Base-by-base conservation (phyloP, 257 asterid genomes). In the Catharanthus roseus region DNA sequence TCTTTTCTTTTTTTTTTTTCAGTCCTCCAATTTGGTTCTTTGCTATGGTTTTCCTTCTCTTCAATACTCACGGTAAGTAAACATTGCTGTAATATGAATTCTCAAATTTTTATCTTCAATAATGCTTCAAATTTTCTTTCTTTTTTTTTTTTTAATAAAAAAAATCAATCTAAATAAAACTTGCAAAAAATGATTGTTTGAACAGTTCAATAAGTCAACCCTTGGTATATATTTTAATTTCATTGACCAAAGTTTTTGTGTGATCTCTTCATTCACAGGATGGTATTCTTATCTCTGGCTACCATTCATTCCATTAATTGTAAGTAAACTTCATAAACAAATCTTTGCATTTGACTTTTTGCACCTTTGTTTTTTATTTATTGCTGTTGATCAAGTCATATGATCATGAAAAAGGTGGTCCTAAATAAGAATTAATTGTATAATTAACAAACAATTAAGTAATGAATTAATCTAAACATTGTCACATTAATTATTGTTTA, bases 221-320 rank as follows among this genome's bases (percentile, higher is more conserved):
- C 3, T 68, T 45, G 34, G 11, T 18, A 4, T 23, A 9, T 70
- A 2, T 2, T 65, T 53, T 28, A 28, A 58, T 39, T 29, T 9
- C 15, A 3, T 67, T 61, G 60, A 66, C 74, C 64, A 51, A 71
- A 24, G 3, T 56, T 28, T 42, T 9, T 42, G 21, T 54, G 19
- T 39, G 23, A 5, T 4, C 60, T 57, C 16, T 16, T 19, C 69
- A 68, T 38, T 38, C 71, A 79, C 89, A 93, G 98, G 98, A 71
- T 87, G 91, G 93, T 85, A 86, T 74, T 90, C 98, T 26, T 90
- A 90, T 76, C 75, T 84, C 8, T 93, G 98, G 98, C 87, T 91
- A 10, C 99, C 99, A 28, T 89, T 93, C 74, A 72, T 88, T 70
- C 99, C 99, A 0, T 75, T 93, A n/a, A 69, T 91, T 33, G 96